phyloP scores from a whole-genome alignment of 257 asterid genomes.

The Solanum chmielewskii region DNA sequence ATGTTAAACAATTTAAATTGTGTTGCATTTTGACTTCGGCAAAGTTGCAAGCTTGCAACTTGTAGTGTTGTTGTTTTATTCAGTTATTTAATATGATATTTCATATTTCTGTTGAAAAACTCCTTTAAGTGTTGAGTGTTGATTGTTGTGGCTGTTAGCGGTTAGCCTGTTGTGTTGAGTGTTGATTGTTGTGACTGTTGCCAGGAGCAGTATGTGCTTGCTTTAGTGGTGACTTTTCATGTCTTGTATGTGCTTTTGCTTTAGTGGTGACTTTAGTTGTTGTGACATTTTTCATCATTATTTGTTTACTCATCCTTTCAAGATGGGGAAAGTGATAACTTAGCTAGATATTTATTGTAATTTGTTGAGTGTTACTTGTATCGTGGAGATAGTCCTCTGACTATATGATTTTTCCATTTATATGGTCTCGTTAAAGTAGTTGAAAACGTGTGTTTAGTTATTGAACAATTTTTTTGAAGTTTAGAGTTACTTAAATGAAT shows the following conservation, averaged over 20 bases:
- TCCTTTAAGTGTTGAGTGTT: too few relatives aligned
- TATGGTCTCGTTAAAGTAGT: not conserved
- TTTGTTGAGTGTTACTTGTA: not conserved
- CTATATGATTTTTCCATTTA: not conserved
- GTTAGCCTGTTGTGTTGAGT: too few relatives aligned
- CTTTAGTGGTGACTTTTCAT: slow-evolving; percentile 8
- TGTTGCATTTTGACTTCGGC: too few relatives aligned
- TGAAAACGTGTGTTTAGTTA: not conserved
- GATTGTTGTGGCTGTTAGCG: too few relatives aligned
- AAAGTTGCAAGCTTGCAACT: too few relatives aligned
- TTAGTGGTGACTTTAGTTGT: slow-evolving; percentile 24
- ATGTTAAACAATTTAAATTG: too few relatives aligned
- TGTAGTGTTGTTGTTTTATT: too few relatives aligned
- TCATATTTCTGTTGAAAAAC: too few relatives aligned
- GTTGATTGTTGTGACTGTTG: too few relatives aligned
- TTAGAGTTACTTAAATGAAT: not conserved
- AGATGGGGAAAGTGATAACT: slow-evolving; percentile 25
- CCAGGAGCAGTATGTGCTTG: not conserved
- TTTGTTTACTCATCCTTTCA: slow-evolving; percentile 36
- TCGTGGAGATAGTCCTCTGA: not conserved
- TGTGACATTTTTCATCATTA: slow-evolving; percentile 14
- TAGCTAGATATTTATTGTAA: not conserved
- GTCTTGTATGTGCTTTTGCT: slow-evolving; percentile 25
- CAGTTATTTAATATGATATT: too few relatives aligned
- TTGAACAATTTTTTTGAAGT: not conserved